Conservation (phyloP, 139 green algal species). For the Axilococcus clingmanii region DNA sequence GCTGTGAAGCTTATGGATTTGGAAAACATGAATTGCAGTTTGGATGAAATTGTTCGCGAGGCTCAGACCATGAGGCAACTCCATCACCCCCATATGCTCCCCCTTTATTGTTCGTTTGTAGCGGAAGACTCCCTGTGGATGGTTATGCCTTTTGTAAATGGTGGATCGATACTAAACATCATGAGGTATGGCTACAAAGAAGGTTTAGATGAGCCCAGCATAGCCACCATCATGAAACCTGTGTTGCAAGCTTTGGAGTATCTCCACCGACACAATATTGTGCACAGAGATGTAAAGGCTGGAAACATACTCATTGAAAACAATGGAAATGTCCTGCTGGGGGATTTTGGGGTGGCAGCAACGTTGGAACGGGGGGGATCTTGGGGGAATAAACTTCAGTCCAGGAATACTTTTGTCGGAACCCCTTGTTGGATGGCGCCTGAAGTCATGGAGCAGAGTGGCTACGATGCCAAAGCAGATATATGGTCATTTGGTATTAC, state of each 20-base stretch:
- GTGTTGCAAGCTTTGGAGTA: constrained; percentile 93
- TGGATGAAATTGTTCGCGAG: constrained; percentile 93
- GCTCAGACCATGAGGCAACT: constrained; percentile 90
- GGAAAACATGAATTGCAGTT: constrained; percentile 78
- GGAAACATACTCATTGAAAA: constrained; percentile 97
- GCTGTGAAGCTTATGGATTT: constrained; percentile 96
- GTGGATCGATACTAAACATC: constrained; percentile 73
- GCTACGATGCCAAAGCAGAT: constrained; percentile 83
- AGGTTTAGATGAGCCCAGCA: constrained; percentile 82
- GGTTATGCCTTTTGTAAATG: constrained; percentile 79
- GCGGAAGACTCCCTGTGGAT: constrained; percentile 86
- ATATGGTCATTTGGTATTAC: constrained; percentile 99
- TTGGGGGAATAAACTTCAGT: constrained; percentile 68
- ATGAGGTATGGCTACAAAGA: constrained; percentile 81
- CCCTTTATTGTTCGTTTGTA: constrained; percentile 87
- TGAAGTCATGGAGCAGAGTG: constrained; percentile 89
- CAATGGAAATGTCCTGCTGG: constrained; percentile 81
- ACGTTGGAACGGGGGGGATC: constrained; percentile 74
- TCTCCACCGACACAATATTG: constrained; percentile 85
- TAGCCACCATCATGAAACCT: constrained; percentile 90
- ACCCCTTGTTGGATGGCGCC: constrained; percentile 98
- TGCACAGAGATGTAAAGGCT: constrained; percentile 97
- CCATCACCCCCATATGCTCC: constrained; percentile 92
- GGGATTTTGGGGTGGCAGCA: constrained; percentile 96
- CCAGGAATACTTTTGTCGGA: constrained; percentile 79